Evolutionary conservation across 345 rosid species (phyloP).

Genomic region (Noccaea caerulescens): DNA sequence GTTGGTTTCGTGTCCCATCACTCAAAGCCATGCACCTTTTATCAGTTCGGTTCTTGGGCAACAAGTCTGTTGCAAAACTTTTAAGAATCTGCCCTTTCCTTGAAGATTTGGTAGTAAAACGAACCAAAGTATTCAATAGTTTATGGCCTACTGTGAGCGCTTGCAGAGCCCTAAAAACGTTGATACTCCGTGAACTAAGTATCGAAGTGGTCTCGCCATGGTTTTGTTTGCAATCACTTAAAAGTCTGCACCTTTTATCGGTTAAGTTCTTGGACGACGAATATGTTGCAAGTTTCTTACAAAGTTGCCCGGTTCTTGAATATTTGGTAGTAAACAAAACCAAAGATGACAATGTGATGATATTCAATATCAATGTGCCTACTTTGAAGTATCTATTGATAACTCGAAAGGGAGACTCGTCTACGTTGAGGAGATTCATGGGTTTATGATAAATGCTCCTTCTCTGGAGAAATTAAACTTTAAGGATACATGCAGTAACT

Average conservation of each 20-base stretch:
- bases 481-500: slow-evolving; percentile 19
- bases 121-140: neutral
- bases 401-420: neutral
- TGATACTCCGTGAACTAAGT: neutral
- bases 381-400: neutral
- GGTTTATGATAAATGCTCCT: slow-evolving; percentile 21
- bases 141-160: neutral
- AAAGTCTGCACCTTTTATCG: slow-evolving; percentile 3
- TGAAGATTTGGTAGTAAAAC: neutral
- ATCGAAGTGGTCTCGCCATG: neutral
- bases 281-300: neutral
- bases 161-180: neutral
- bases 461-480: neutral
- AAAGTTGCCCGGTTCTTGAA: neutral
- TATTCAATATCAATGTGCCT: neutral
- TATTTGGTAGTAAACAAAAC: neutral
- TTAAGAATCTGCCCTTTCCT: neutral
- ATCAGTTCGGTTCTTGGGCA: neutral
- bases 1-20: neutral
- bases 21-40: slow-evolving; percentile 13
- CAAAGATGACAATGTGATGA: no score
- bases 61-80: neutral
- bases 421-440: neutral
- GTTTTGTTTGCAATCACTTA: slow-evolving; percentile 5
- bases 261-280: neutral